Conservation (phyloP, 139 green algal species). For the Picochlorum costavermella region DNA sequence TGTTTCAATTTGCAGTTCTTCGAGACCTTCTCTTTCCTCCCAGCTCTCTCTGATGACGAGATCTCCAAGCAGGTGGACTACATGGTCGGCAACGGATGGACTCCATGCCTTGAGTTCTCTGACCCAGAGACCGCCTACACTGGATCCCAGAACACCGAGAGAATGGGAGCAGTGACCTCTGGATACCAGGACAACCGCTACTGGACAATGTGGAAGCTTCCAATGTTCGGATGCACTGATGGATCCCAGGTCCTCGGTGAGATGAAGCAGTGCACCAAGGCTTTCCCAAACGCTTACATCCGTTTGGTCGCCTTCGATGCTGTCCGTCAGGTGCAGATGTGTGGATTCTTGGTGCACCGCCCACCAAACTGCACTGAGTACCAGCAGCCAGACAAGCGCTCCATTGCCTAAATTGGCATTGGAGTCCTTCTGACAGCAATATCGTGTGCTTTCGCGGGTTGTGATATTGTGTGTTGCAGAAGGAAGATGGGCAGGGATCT, state of each 20-base stretch:
- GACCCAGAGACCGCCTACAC: constrained; percentile 62
- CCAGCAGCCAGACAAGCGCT: constrained; percentile 3
- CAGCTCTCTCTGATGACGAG: constrained; percentile 77
- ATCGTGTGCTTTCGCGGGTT: not conserved
- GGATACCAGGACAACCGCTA: constrained; percentile 86
- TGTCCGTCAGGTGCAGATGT: constrained; percentile 65
- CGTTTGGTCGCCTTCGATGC: constrained; percentile 75
- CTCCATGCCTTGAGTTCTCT: constrained; percentile 93
- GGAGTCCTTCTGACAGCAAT: not conserved
- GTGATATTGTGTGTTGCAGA: not conserved
- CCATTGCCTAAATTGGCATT: constrained; percentile 9
- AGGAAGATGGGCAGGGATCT: too few species aligned
- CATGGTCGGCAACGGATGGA: constrained; percentile 80
- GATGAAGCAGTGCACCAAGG: constrained; percentile 65
- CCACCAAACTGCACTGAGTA: constrained; percentile 13
- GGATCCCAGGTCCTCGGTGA: constrained; percentile 82
- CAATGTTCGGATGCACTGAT: constrained; percentile 99
- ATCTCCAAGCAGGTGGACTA: constrained; percentile 94
- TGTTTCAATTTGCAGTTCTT: constrained; percentile 50
- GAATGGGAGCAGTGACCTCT: constrained; percentile 46
- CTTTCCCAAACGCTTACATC: constrained; percentile 91
- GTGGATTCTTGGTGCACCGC: constrained; percentile 58
- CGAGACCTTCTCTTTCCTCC: constrained; percentile 99
- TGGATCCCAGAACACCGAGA: constrained; percentile 41
- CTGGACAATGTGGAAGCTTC: constrained; percentile 99